phyloP scores from a whole-genome alignment of 176 grass and related monocot species.

The Bromus sterilis region DNA sequence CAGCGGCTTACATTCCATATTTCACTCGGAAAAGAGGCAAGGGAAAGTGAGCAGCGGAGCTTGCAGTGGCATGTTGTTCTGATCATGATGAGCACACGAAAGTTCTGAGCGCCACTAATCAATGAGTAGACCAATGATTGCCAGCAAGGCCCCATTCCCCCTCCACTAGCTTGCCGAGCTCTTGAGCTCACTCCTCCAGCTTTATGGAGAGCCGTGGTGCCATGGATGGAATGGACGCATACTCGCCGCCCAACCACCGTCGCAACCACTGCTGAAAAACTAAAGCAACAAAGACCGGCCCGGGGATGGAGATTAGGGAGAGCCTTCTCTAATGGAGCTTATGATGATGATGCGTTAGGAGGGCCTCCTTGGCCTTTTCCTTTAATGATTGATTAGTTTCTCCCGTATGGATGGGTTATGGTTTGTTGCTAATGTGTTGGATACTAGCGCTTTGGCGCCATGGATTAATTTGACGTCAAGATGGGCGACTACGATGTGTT shows the following conservation, averaged over 20 bases:
- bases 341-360: slow-evolving; percentile 19
- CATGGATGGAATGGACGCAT: slow-evolving; percentile 4
- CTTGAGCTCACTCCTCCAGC: slow-evolving; percentile 6
- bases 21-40: not conserved
- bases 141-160: slow-evolving; percentile 33
- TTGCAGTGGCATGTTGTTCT: slow-evolving; percentile 25
- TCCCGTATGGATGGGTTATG: not conserved
- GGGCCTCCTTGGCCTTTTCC: slow-evolving; percentile 1
- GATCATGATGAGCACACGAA: slow-evolving; percentile 50
- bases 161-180: slow-evolving; percentile 33
- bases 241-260: slow-evolving; percentile 36
- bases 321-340: slow-evolving; percentile 7
- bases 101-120: slow-evolving; percentile 49
- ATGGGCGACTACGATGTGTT: slow-evolving; percentile 9
- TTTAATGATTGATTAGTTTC: not conserved
- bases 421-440: not conserved
- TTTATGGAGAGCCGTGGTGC: slow-evolving; percentile 33
- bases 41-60: not conserved
- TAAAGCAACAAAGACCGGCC: not conserved
- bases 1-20: slow-evolving; percentile 35
- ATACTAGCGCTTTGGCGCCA: not conserved
- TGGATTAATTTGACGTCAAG: slow-evolving; percentile 51
- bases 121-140: slow-evolving; percentile 88
- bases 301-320: not conserved
- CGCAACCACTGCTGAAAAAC: slow-evolving; percentile 15